A percentile compares a stretch with the other conserved stretches of the same genome.
These are phyloP conservation scores for Dothistroma pini DNA, from an alignment of 2,329 filamentous ascomycete species.

Conservation along the genomic window DNA sequence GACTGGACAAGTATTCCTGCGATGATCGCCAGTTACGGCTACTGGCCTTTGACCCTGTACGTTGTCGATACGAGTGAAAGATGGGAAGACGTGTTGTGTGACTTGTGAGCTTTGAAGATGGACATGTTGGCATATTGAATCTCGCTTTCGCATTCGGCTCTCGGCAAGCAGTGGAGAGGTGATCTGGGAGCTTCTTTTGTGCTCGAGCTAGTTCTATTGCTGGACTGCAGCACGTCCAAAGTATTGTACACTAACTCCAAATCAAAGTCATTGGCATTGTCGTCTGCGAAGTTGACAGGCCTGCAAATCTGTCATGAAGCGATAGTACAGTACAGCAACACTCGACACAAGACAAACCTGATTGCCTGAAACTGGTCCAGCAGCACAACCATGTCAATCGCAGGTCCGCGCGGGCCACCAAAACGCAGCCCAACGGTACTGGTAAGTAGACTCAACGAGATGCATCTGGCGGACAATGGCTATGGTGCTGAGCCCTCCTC, in stretches of 20 bases:
- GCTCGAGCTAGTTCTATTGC: neutral
- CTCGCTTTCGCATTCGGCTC: neutral
- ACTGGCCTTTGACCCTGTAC: too few species aligned
- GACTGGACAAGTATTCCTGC: too few species aligned
- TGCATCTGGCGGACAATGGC: slow-evolving; percentile 11
- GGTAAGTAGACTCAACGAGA: slow-evolving; percentile 9
- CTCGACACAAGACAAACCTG: neutral
- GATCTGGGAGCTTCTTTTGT: neutral
- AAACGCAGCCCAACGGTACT: slow-evolving; percentile 23
- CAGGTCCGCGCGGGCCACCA: slow-evolving; percentile 17
- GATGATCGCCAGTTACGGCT: too few species aligned
- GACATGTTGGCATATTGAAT: neutral
- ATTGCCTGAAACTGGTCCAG: neutral
- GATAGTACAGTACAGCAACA: neutral
- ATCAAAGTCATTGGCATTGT: neutral
- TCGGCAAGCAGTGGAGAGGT: neutral
- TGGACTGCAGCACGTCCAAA: neutral
- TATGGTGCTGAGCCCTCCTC: slow-evolving; percentile 13
- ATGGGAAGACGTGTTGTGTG: too few species aligned
- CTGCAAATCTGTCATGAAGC: neutral
- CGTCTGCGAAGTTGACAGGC: neutral
- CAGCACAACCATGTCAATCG: slow-evolving; percentile 15
- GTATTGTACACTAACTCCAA: neutral
- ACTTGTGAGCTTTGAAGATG: too few species aligned
- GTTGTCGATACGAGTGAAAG: too few species aligned